Base-by-base conservation (phyloP, 208 protist genomes). In the Entamoeba dispar region DNA sequence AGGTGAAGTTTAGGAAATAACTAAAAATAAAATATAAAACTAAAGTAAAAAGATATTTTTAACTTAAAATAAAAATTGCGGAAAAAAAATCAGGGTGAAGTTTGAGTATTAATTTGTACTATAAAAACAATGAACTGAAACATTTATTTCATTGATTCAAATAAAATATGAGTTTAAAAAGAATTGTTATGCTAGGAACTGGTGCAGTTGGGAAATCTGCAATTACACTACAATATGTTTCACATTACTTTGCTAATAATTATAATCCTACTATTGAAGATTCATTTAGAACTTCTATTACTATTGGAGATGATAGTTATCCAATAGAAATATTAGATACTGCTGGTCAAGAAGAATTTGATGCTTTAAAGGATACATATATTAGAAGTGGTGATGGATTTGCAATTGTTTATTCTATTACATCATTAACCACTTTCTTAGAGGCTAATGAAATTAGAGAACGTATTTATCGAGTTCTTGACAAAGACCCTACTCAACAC, bases 311-410 rank as follows among this genome's bases (percentile, higher is more conserved):
- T 27, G 5, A 92, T 47, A 17, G 0, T 43, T 47, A 27, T 22
- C 17, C 15, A 5, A 17, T 98, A 15, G 96, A 97, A 43, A 97
- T 97, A 91, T 43, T 97, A 7, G 96, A 97, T 94, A 97, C 96
- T 22, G 96, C 96, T 7, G 96, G 96, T 10, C 95, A 96, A 93
- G 96, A 96, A 17, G 95, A 93, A 34, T 97, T 96, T 91, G 95
- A 95, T 57, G 5, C 8, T 19, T 27, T 92, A 31, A 43, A 27
- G 4, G 43, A 92, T 31, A 22, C 14, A 55, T 92, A 92, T 5
- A 92, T 92, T 7, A 34, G 22, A 51, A 14, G 8, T 92, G 34
- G 43, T 52, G 38, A 92, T 57, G 91, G 91, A 7, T 92, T 92
- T 49, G 4, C 52, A 6, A 34, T 92, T 92, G 91, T 92, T 55